Base-by-base conservation (phyloP, 495 filamentous ascomycete genomes). In the Clohesyomyces aquaticus region DNA sequence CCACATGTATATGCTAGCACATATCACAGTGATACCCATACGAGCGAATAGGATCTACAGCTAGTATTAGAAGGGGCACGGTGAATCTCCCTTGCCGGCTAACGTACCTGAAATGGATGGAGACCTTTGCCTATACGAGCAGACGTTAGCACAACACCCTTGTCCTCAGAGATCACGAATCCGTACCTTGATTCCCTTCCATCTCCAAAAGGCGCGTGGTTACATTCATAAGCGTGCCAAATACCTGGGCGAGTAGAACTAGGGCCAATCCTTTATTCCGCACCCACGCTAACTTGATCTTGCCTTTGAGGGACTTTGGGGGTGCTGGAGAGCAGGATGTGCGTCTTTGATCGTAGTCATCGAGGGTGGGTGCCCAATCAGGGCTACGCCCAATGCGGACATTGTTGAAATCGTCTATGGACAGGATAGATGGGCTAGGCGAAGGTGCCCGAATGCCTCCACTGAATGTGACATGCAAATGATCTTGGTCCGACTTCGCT, bases 221-320 rank as follows among this genome's bases (percentile, higher is more conserved):
- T 8, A 95, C 82, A 72, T 93, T 95, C 94, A 98, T 98, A 47
- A 90, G 75, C 0, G 88, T 87, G 0, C 89, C 92, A 67, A 96
- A 97, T 35, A 95, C 76, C 76, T 96, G 92, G 10, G 92, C 82
- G 22, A 87, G 27, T 18, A 91, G 73, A 32, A 98, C 87, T 21
- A 93, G 76, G 19, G 88, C 79, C 50, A 93, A 80, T 1, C 89
- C 88, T 64, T 89, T 89, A 69, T 95, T 91, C 55, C 79, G 80
- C 3, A 75, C 58, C 73, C 75, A 78, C 21, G 71, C 74, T 1
- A 60, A 49, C 26, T 62, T 28, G 4, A 69, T 6, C 45, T 67
- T 58, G 38, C 63, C 61, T 68, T 53, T 69, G 64, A 66, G 61
- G 9, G 73, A 69, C 49, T 14, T 51, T 28, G 60, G 65, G 11